Base-by-base conservation (phyloP, 208 protist genomes). In the Trypanosoma conorhini region DNA sequence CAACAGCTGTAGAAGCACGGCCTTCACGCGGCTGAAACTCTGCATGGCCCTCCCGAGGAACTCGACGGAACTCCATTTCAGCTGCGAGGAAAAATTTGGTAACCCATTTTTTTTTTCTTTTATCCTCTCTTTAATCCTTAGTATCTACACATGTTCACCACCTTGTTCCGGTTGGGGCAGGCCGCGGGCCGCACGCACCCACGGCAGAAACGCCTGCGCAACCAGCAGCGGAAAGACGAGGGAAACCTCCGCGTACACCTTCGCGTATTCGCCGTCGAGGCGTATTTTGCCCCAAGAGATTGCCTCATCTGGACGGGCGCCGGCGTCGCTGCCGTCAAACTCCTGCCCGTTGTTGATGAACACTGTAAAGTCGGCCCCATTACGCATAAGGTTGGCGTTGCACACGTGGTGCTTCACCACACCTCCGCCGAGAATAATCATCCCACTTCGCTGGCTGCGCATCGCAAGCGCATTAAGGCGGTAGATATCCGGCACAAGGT, bases 331-430 rank as follows among this genome's bases (percentile, higher is more conserved):
- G 38, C 99, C 99, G 77, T 99, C 99, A 78, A 98, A 99, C 77
- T 99, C 93, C 67, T 97, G 89, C 8, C 85, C 98, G 22, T 99
- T 99, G 75, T 99, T 99, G 46, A 99, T 74, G 65, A 96, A 98
- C 3, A 99, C 96, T 21, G 98, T 75, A 74, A 92, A 98, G 77
- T 99, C 98, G 0, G 99, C 98, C 35, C 99, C 99, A 80, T 99
- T 99, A 48, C 99, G 94, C 96, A 99, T 99, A 0, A 99, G 83
- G 72, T 99, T 99, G 17, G 99, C 99, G 76, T 99, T 99, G 76
- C 94, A 98, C 42, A 99, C 97, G 83, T 99, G 98, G 79, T 99
- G 99, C 86, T 99, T 99, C 66, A 99, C 86, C 1, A 99, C 87
- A 52, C 98, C 98, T 51, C 98, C 98, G 35, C 98, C 99, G 28